phyloP scores from a whole-genome alignment of 495 filamentous ascomycete genomes.

The Beverwykella pulmonaria region DNA sequence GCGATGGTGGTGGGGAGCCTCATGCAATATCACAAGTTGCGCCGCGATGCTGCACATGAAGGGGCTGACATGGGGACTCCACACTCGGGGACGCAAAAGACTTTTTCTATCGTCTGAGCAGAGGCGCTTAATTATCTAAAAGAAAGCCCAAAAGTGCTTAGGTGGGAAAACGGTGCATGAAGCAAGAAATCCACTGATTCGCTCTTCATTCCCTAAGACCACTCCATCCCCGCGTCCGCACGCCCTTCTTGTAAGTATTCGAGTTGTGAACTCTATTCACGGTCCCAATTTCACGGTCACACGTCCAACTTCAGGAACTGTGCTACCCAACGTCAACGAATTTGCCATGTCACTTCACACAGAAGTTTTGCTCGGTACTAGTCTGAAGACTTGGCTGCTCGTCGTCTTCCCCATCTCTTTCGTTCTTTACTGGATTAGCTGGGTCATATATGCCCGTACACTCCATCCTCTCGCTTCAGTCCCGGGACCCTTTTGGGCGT shows the following conservation, averaged over 20 bases:
- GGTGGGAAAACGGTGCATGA: background rate
- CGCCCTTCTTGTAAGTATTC: background rate
- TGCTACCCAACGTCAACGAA: background rate
- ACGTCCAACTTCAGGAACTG: background rate
- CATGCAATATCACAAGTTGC: background rate
- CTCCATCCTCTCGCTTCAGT: conserved; percentile 24
- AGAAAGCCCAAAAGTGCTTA: background rate
- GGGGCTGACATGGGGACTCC: background rate
- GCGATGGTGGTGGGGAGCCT: background rate
- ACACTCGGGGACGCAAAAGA: background rate
- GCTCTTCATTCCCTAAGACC: background rate
- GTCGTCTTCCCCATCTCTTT: background rate
- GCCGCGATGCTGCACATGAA: background rate
- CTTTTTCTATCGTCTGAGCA: background rate
- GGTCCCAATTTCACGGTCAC: background rate
- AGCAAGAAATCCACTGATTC: background rate
- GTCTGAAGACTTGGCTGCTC: background rate
- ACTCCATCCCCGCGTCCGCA: background rate
- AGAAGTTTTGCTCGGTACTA: background rate
- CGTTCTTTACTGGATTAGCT: background rate
- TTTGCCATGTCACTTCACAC: background rate
- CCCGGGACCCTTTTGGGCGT: conserved; percentile 25
- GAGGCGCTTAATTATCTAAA: background rate
- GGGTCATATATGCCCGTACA: conserved; percentile 13
- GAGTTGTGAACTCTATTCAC: background rate